Percentiles rank a stretch among this genome's conserved stretches.
Evolutionary conservation across 768 basidiomycete genomes (phyloP).

Genomic region (Vararia minispora): DNA sequence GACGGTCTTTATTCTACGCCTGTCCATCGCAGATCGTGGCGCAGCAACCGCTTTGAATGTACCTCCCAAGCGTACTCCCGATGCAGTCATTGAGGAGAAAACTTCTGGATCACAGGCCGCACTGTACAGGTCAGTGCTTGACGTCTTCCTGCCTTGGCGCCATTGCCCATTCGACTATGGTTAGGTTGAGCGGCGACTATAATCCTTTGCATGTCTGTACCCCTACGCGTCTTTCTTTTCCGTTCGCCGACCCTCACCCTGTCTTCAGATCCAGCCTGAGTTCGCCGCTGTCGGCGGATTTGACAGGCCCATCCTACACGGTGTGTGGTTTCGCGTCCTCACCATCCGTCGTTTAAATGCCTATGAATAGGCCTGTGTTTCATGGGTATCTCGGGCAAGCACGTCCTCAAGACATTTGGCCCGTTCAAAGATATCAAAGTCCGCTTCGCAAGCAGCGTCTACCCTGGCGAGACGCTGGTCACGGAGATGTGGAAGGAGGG

Average conservation of each 20-base stretch:
- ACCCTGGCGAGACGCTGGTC: slow-evolving; percentile 89
- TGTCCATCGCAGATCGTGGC: slow-evolving; percentile 59
- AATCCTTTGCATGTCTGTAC: slow-evolving; percentile 94
- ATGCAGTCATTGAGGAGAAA: slow-evolving; percentile 82
- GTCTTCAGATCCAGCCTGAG: slow-evolving; percentile 69
- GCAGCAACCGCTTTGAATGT: slow-evolving; percentile 73
- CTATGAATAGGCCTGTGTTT: slow-evolving; percentile 56
- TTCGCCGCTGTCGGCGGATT: slow-evolving; percentile 96
- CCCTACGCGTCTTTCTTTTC: slow-evolving; percentile 19
- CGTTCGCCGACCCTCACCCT: background rate
- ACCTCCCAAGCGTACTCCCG: slow-evolving; percentile 75
- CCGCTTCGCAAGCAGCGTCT: slow-evolving; percentile 87
- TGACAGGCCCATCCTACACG: slow-evolving; percentile 80
- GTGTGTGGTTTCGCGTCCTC: slow-evolving; percentile 16
- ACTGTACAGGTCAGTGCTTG: slow-evolving; percentile 61
- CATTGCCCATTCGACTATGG: slow-evolving; percentile 2
- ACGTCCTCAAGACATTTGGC: slow-evolving; percentile 82
- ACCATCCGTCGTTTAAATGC: background rate
- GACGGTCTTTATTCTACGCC: background rate
- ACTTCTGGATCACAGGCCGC: slow-evolving; percentile 78
- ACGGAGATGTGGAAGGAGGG: slow-evolving; percentile 99
- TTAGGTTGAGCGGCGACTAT: slow-evolving; percentile 77
- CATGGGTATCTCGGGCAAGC: slow-evolving; percentile 90
- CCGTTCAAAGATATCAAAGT: slow-evolving; percentile 90
- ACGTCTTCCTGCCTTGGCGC: background rate